phyloP scores from a whole-genome alignment of 2,329 filamentous ascomycete species.

The Aureobasidium sp. region DNA sequence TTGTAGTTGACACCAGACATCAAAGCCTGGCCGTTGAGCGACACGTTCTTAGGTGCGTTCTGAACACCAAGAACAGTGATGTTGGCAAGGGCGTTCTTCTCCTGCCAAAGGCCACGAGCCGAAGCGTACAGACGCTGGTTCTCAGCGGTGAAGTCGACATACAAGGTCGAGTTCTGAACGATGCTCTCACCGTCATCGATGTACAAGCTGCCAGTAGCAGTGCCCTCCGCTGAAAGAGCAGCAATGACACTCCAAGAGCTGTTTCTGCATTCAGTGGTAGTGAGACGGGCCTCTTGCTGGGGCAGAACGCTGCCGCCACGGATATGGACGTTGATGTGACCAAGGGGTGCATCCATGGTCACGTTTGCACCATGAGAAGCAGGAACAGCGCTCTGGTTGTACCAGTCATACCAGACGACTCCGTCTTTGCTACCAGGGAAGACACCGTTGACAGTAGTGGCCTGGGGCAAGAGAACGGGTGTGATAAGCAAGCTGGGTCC shows the following conservation, averaged over 20 bases:
- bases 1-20: slow-evolving; percentile 43
- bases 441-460: slow-evolving; percentile 55
- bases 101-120: slow-evolving; percentile 46
- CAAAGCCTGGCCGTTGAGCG: slow-evolving; percentile 42
- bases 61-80: slow-evolving; percentile 56
- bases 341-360: slow-evolving; percentile 54
- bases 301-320: slow-evolving; percentile 63
- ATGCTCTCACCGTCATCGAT: slow-evolving; percentile 69
- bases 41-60: slow-evolving; percentile 36
- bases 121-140: slow-evolving; percentile 43
- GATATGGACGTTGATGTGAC: slow-evolving; percentile 65
- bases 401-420: slow-evolving; percentile 73
- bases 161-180: slow-evolving; percentile 47
- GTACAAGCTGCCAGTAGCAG: slow-evolving; percentile 58
- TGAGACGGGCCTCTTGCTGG: slow-evolving; percentile 60
- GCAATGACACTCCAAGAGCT: slow-evolving; percentile 62
- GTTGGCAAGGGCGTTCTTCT: slow-evolving; percentile 53
- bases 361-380: slow-evolving; percentile 49
- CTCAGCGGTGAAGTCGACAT: slow-evolving; percentile 46
- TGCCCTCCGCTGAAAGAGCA: slow-evolving; percentile 49
- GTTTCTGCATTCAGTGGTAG: slow-evolving; percentile 54
- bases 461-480: slow-evolving; percentile 58
- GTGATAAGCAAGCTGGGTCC: slow-evolving; percentile 59
- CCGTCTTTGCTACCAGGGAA: slow-evolving; percentile 59
- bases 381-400: slow-evolving; percentile 53